Base-by-base conservation (phyloP, 306 rosid species). In the Begonia peltatifolia region DNA sequence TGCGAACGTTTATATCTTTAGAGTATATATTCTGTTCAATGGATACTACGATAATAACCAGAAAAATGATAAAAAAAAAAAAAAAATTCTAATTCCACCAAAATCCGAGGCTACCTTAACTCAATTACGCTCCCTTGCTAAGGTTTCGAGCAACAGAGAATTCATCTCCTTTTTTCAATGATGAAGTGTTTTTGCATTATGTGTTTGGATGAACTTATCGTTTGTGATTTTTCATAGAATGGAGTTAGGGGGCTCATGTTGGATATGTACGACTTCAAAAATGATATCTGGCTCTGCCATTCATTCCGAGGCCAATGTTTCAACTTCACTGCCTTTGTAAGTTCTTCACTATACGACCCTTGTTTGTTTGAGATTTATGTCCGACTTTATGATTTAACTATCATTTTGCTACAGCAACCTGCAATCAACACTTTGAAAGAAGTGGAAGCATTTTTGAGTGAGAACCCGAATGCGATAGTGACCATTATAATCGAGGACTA, bases 261-360 rank as follows among this genome's bases (percentile, higher is more conserved):
- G 81, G 97, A 89, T 74, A 83, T 89, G 97, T 89, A 89, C 65
- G 94, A 89, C 60, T 89, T 82, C 38, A 64, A 76, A 63, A 75
- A 82, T 41, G 94, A 89, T 74, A 76, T 89, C 73, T 89, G 97
- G 97, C 95, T 89, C 55, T 89, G 95, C 73, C 97, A 89, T 79
- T 85, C 97, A 17, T 85, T 89, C 60, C 68, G 49, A 50, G 94
- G 95, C 46, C 95, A 89, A 71, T 89, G 97, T 74, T 89, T 63
- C 87, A 78, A 80, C 81, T 82, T 89, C 87, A 89, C 95, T 7
- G 97, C 97, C 41, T 85, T 89, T 68, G 97, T 89, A 85, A 81
- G 62, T 59, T 56, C 12, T 55, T 60, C 38, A 56, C 70, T 57
- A 41, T 57, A 56, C 22, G n/a, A 41, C 51, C 43, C 52, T n/a